Evolutionary conservation across 352 stramenopile genomes (phyloP).

Genomic region (Phytopythium vexans): DNA sequence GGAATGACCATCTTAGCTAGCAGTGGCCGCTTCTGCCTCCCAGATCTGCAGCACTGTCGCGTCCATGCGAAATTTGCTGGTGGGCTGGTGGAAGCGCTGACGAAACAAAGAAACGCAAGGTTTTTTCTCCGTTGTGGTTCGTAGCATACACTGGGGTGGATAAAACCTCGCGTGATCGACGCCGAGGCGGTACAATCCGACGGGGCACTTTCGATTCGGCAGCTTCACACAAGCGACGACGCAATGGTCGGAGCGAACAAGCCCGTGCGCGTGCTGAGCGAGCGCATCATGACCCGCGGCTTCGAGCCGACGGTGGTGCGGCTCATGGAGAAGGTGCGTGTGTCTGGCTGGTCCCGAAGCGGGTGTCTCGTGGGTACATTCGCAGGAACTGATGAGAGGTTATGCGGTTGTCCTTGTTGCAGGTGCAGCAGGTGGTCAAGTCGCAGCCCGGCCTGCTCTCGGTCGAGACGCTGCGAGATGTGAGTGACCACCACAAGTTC

Average conservation of each 20-base stretch:
- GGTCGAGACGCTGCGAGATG: slow-evolving; percentile 76
- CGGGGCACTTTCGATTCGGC: too few relatives aligned
- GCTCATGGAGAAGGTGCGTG: slow-evolving; percentile 74
- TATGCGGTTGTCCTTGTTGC: slow-evolving; percentile 2
- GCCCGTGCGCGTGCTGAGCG: slow-evolving; percentile 77
- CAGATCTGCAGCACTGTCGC: too few relatives aligned
- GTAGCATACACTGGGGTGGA: background rate
- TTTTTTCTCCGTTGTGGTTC: too few relatives aligned
- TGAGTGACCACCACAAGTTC: slow-evolving; percentile 87
- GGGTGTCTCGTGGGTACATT: background rate
- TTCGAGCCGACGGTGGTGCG: slow-evolving; percentile 79
- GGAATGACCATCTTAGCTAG: too few relatives aligned
- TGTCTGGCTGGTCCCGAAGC: background rate
- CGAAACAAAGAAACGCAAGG: too few relatives aligned
- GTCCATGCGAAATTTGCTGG: too few relatives aligned
- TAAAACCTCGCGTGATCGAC: background rate
- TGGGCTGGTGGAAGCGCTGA: too few relatives aligned
- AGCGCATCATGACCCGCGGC: slow-evolving; percentile 80
- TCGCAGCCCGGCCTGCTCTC: slow-evolving; percentile 75
- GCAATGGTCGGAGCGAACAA: slow-evolving; percentile 32
- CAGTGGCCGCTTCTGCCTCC: too few relatives aligned
- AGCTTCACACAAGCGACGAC: background rate
- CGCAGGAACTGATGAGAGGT: background rate
- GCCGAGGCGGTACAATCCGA: too few relatives aligned
- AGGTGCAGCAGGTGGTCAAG: slow-evolving; percentile 76